Evolutionary conservation across 2,329 filamentous ascomycete genomes (phyloP).

Genomic region (Trichocomaceae sp.): DNA sequence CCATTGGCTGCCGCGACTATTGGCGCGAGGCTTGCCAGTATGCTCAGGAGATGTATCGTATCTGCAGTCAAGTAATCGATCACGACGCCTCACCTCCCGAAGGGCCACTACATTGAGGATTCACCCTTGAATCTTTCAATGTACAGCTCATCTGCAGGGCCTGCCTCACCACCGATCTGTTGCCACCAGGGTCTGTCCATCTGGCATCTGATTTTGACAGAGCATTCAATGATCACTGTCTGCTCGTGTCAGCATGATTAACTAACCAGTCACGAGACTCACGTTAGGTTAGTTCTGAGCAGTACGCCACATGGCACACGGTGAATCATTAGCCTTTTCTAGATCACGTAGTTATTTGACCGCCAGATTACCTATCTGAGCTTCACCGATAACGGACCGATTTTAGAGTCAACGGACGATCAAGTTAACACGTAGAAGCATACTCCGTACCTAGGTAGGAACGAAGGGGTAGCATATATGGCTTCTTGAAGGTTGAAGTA

Average conservation of each 20-base stretch:
- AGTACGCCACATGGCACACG: not conserved
- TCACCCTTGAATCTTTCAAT: not conserved
- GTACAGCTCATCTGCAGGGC: not conserved
- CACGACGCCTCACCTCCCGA: conserved; percentile 2
- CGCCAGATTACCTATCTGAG: not conserved
- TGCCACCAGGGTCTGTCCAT: too few species aligned
- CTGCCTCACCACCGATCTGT: not conserved
- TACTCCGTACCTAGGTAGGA: too few species aligned
- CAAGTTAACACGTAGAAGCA: not conserved
- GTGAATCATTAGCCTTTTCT: not conserved
- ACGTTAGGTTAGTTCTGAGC: too few species aligned
- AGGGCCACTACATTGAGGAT: too few species aligned
- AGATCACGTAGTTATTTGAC: not conserved
- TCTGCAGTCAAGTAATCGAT: too few species aligned
- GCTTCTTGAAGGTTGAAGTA: too few species aligned
- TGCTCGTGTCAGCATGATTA: not conserved
- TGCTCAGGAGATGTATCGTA: not conserved
- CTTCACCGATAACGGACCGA: not conserved
- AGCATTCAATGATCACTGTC: too few species aligned
- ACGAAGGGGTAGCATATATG: not conserved
- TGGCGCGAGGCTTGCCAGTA: conserved; percentile 8
- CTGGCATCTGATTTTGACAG: not conserved
- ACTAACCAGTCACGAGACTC: not conserved
- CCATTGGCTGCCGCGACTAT: conserved; percentile 10
- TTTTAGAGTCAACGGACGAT: not conserved